phyloP scores from a whole-genome alignment of 1,284 basidiomycete species.

The Somion occarium region DNA sequence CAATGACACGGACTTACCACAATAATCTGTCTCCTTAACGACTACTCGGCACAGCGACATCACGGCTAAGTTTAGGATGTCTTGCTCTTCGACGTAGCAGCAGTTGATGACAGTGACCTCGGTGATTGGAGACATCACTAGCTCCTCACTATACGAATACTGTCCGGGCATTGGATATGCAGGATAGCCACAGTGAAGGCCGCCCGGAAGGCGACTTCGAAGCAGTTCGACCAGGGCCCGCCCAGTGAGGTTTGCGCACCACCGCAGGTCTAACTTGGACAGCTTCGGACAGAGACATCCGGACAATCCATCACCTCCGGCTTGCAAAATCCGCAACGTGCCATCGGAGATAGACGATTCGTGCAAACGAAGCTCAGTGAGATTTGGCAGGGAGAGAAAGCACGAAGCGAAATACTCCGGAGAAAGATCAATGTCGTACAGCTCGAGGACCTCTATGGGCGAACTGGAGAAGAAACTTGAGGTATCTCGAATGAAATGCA shows the following conservation, averaged over 20 bases:
- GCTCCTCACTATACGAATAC: not conserved
- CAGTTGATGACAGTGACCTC: constrained; percentile 58
- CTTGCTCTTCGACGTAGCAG: constrained; percentile 48
- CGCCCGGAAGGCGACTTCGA: constrained; percentile 27
- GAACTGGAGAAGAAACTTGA: constrained; percentile 8
- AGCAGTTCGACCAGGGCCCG: constrained; percentile 45
- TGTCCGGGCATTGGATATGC: not conserved
- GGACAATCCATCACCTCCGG: constrained; percentile 17
- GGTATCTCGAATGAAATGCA: constrained; percentile 36
- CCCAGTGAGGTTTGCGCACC: constrained; percentile 57
- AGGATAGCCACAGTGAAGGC: not conserved
- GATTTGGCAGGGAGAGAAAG: constrained; percentile 33
- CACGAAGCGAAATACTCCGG: constrained; percentile 36
- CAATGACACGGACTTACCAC: constrained; percentile 38
- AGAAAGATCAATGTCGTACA: constrained; percentile 51
- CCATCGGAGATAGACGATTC: constrained; percentile 54
- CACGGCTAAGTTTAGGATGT: constrained; percentile 47
- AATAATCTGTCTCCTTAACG: constrained; percentile 43
- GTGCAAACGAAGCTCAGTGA: constrained; percentile 52
- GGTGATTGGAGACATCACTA: constrained; percentile 27
- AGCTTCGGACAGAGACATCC: constrained; percentile 44
- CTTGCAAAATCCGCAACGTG: constrained; percentile 35
- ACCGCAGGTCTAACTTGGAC: constrained; percentile 48
- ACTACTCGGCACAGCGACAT: constrained; percentile 48
- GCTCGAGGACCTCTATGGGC: constrained; percentile 46